Base-by-base conservation (phyloP, 371 early-diverging fungal species). In the Dentiscutata heterogama region DNA sequence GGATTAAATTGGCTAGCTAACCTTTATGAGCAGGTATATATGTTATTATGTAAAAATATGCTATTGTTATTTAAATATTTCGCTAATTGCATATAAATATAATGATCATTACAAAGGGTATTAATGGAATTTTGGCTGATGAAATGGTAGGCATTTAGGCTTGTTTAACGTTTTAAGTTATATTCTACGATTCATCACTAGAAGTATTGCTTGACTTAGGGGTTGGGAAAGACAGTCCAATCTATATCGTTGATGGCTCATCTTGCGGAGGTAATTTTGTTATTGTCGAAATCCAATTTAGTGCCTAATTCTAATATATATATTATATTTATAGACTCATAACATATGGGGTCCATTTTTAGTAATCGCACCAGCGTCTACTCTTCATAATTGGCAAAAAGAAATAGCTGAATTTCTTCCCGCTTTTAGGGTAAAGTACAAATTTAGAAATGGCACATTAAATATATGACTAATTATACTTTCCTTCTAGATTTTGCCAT, bases 1-100 rank as follows among this genome's bases (percentile, higher is more conserved):
- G 99, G 99, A 27, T 90, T 99, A 31, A 98, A 97, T 86, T 99
- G 99, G 99, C 92, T 99, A 20, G 95, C 96, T 31, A 97, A 95
- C 85, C 86, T 99, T 85, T 98, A 98, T 84, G 97, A 98, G 80
- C 96, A 97, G 64, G 82, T 81, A 27, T 27, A 20, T 78, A 74
- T 27, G 29, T 46, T 50, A 18, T 71, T 71, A 11, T n/a, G n/a
- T 82, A 20, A 14, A 20, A 7, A 71, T 64, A 65, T 46, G 51
- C 0, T 71, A 31, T n/a, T 11, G 29, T 77, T 42, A 29, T 64
- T 65, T 76, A 35, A n/a, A 27, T 5, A 79, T 42, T 18, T 35
- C 20, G 22, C 14, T 35, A 18, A 18, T 22, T 16, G 29, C 8
- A 10, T 68, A 78, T 27, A 27, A 74, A 27, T 73, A 27, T 51